These are phyloP conservation scores for Tolypocladium ophioglossoides DNA, from an alignment of 2,329 filamentous ascomycete genomes.

Conservation along the genomic window DNA sequence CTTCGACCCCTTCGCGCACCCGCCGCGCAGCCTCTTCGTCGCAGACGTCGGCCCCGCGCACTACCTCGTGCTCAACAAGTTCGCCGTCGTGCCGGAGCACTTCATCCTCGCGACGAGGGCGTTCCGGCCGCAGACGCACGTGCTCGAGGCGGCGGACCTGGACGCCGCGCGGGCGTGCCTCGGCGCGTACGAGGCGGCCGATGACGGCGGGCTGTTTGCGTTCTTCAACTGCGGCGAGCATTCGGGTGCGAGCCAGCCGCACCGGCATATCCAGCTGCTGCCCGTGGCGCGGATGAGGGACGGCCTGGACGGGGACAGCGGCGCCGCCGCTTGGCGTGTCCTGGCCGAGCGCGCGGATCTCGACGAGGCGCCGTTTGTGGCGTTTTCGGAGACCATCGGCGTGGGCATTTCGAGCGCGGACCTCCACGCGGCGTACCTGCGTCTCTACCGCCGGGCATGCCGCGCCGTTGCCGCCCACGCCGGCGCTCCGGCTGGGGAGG, in stretches of 20 bases:
- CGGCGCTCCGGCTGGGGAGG: conserved; percentile 6
- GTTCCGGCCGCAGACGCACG: conserved; percentile 53
- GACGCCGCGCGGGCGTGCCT: conserved; percentile 52
- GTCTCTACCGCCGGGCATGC: conserved; percentile 35
- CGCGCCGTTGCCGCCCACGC: conserved; percentile 20
- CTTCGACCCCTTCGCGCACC: conserved; percentile 56
- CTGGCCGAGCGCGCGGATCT: conserved; percentile 30
- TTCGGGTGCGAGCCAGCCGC: conserved; percentile 62
- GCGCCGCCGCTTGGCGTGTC: conserved; percentile 35
- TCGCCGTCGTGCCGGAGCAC: conserved; percentile 59
- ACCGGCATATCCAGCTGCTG: conserved; percentile 62
- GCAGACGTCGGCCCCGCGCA: conserved; percentile 42
- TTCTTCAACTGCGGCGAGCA: conserved; percentile 62
- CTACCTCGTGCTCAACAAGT: conserved; percentile 64
- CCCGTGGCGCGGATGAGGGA: conserved; percentile 53
- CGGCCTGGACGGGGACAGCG: conserved; percentile 31
- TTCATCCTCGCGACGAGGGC: conserved; percentile 60
- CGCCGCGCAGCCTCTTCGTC: conserved; percentile 41
- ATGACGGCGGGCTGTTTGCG: conserved; percentile 38
- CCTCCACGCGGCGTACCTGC: conserved; percentile 32
- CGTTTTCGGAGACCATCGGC: conserved; percentile 30
- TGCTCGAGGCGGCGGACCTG: conserved; percentile 51
- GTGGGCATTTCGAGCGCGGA: conserved; percentile 22
- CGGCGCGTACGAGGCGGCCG: conserved; percentile 34
- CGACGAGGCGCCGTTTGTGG: conserved; percentile 28